phyloP scores from a whole-genome alignment of 345 rosid species.

The Salix caprea region DNA sequence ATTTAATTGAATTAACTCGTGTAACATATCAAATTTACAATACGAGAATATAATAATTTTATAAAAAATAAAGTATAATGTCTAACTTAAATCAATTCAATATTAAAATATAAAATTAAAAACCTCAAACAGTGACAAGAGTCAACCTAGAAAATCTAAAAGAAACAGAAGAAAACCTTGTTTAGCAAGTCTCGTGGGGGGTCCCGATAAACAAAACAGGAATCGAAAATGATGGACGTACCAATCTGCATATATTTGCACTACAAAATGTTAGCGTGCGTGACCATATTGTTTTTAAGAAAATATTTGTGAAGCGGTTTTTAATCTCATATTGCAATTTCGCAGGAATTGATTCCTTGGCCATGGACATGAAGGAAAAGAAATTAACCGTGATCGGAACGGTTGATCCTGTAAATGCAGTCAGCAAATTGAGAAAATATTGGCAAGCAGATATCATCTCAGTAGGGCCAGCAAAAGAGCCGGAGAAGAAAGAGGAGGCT shows the following conservation, averaged over 20 bases:
- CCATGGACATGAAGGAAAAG: conserved; percentile 79
- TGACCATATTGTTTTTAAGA: background rate
- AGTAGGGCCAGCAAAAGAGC: conserved; percentile 85
- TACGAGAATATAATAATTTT: no score
- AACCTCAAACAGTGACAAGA: no score
- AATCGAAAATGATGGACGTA: background rate
- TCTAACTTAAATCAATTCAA: no score
- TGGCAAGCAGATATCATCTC: conserved; percentile 65
- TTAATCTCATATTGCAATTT: background rate
- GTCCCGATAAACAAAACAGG: background rate
- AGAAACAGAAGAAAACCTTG: no score
- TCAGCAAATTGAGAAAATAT: conserved; percentile 71
- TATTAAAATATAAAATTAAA: no score
- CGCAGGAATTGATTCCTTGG: conserved; percentile 74
- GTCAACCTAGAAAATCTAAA: no score
- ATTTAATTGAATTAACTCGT: no score
- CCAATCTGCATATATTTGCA: background rate
- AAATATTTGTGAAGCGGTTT: background rate
- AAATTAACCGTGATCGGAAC: conserved; percentile 69
- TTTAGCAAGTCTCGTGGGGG: background rate
- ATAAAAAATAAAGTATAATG: no score
- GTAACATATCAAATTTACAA: no score
- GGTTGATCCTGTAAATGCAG: conserved; percentile 65
- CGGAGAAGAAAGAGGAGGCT: conserved; percentile 56
- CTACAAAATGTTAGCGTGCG: background rate